Percentiles rank a stretch among this genome's conserved stretches.
Evolutionary conservation across 1,284 basidiomycete species (phyloP).

Genomic region (Ustilago loliicola): DNA sequence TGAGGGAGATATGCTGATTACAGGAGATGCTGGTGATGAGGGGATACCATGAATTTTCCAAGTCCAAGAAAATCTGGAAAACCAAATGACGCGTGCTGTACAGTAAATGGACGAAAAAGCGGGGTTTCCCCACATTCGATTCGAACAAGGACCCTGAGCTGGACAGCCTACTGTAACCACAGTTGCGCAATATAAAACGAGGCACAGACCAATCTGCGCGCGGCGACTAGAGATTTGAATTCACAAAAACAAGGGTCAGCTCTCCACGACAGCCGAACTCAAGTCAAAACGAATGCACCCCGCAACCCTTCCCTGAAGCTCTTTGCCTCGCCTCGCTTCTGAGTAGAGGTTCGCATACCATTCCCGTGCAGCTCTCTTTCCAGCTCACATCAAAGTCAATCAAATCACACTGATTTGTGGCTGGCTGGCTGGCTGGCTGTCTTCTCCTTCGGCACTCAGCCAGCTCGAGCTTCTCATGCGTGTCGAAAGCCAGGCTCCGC

Average conservation of each 20-base stretch:
- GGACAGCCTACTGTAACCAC: not conserved
- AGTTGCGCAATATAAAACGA: not conserved
- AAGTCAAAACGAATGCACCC: conserved; percentile 13
- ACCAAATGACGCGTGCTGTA: too few relatives aligned
- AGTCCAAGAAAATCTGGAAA: too few relatives aligned
- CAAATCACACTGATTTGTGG: too few relatives aligned
- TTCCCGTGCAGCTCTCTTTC: not conserved
- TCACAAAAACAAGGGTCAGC: conserved; percentile 9
- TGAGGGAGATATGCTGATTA: too few relatives aligned
- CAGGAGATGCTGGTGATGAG: too few relatives aligned
- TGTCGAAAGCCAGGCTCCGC: conserved; percentile 29
- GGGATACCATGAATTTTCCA: too few relatives aligned
- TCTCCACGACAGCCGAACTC: not conserved
- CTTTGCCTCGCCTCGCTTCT: conserved; percentile 3
- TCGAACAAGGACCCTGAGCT: conserved; percentile 24
- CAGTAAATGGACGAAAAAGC: conserved; percentile 18
- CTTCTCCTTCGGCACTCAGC: not conserved
- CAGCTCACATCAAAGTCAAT: too few relatives aligned
- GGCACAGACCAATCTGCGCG: conserved; percentile 23
- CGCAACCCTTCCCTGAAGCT: conserved; percentile 13
- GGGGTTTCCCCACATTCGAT: conserved; percentile 44
- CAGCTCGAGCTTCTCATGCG: conserved; percentile 5
- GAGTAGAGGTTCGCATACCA: not conserved
- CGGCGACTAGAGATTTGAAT: not conserved
- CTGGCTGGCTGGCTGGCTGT: not conserved